Base-by-base conservation (phyloP, 2,329 filamentous ascomycete genomes). In the Colletotrichum simmondsii region DNA sequence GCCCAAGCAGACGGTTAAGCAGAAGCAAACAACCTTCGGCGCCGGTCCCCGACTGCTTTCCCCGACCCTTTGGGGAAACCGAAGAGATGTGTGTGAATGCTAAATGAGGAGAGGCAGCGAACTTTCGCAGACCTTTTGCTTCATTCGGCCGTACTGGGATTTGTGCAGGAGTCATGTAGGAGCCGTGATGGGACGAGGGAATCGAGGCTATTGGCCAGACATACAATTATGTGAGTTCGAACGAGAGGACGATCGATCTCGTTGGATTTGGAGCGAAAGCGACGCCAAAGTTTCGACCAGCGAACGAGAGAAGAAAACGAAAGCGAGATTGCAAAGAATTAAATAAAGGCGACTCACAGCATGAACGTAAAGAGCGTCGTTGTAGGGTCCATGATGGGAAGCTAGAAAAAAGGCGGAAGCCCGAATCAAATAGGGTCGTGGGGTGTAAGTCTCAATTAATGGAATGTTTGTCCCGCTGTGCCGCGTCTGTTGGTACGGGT, bases 281-380 rank as follows among this genome's bases (percentile, higher is more conserved):
- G 65, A 70, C 19, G 65, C 24, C 28, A 26, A 66, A 49, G 49
- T 28, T 71, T 75, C 73, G 67, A 62, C 71, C 73, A 68, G 71
- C 73, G 67, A 68, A 74, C 19, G 24, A 10, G 42, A 72, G 67
- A 75, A 32, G 66, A 70, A 69, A 76, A 71, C 67, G 70, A 77
- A 77, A 60, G 60, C 70, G 70, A 72, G 74, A 66, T 63, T 76
- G 75, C 64, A 74, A 76, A 71, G 71, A 78, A 28, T 54, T 54
- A 77, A 70, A 42, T 22, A 49, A 49, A 49, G 22, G n/a, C 42
- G 78, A 91, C 90, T 89, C 85, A 92, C 91, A 92, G 82, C 73
- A 77, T 76, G 19, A 77, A 77, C 8, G 75, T 77, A 59, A 77
- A 74, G 35, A 77, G 75, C 19, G 75, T 76, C 49, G 75, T 92